These are phyloP conservation scores for Amaranthus tricolor DNA, from an alignment of 179 eudicot species.

Conservation along the genomic window DNA sequence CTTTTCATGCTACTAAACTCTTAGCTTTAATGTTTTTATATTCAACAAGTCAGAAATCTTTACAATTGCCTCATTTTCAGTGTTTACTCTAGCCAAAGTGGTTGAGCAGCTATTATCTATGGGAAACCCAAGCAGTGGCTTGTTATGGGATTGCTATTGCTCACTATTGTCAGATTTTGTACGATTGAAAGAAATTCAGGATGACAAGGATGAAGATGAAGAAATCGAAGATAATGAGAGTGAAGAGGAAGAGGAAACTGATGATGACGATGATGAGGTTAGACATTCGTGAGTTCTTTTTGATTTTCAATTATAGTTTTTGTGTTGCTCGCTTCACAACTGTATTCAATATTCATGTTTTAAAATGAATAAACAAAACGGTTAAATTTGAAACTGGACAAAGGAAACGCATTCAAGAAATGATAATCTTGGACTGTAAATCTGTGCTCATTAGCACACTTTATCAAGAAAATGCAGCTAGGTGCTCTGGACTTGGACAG, in stretches of 20 bases:
- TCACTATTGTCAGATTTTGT: conserved; percentile 55
- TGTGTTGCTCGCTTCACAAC: neutral
- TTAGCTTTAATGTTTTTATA: conserved; percentile 1
- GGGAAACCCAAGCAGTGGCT: conserved; percentile 33
- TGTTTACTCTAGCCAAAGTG: conserved; percentile 50
- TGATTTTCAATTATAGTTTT: neutral
- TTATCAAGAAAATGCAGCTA: conserved; percentile 2
- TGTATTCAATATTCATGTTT: neutral
- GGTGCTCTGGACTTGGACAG: neutral
- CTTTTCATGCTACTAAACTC: neutral
- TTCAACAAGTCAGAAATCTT: neutral
- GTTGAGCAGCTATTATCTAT: conserved; percentile 51
- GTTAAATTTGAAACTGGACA: neutral
- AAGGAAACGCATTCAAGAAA: neutral
- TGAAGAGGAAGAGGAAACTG: conserved; percentile 51
- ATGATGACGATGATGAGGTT: conserved; percentile 59
- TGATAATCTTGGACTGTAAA: neutral
- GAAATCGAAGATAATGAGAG: conserved; percentile 39
- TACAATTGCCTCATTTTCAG: conserved; percentile 32
- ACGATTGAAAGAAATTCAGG: conserved; percentile 53
- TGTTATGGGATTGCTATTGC: conserved; percentile 49
- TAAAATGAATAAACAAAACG: neutral
- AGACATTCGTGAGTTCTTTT: conserved; percentile 2
- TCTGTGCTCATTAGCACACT: neutral
- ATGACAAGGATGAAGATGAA: conserved; percentile 38